Evolutionary conservation across 2,329 filamentous ascomycete species (phyloP).

Genomic region (Blastomyces silverae): DNA sequence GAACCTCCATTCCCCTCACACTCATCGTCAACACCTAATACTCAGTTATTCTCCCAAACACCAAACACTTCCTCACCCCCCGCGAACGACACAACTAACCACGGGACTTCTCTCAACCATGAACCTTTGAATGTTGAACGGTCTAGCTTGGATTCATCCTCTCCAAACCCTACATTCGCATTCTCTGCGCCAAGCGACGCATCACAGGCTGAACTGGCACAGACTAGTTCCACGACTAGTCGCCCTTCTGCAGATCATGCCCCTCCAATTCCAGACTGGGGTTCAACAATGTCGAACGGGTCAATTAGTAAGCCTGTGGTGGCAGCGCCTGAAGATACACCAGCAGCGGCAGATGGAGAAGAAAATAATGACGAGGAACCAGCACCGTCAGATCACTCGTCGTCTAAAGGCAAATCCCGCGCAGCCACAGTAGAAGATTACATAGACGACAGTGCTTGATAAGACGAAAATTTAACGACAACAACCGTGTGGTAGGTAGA

Average conservation of each 20-base stretch:
- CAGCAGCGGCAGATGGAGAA: not conserved
- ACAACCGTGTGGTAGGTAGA: not conserved
- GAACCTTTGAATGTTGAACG: not conserved
- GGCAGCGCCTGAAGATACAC: not conserved
- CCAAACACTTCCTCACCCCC: not conserved
- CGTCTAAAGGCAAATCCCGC: constrained; percentile 20
- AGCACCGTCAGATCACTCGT: constrained; percentile 1
- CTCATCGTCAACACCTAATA: not conserved
- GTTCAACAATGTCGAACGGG: constrained; percentile 11
- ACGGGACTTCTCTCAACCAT: not conserved
- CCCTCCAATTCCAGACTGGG: constrained; percentile 11
- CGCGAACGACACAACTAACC: not conserved
- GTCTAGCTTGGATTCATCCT: not conserved
- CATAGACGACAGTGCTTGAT: constrained; percentile 15
- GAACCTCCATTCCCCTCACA: constrained; percentile 3
- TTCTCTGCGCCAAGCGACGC: not conserved
- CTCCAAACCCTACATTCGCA: not conserved
- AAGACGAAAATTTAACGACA: not conserved
- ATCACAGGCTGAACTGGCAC: not conserved
- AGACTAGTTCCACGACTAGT: not conserved
- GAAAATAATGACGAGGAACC: constrained; percentile 6
- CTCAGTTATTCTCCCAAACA: not conserved
- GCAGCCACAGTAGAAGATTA: constrained; percentile 22
- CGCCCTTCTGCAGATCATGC: not conserved
- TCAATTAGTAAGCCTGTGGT: not conserved